Base-by-base conservation (phyloP, 2,329 filamentous ascomycete species). In the Penicillium brevicompactum region DNA sequence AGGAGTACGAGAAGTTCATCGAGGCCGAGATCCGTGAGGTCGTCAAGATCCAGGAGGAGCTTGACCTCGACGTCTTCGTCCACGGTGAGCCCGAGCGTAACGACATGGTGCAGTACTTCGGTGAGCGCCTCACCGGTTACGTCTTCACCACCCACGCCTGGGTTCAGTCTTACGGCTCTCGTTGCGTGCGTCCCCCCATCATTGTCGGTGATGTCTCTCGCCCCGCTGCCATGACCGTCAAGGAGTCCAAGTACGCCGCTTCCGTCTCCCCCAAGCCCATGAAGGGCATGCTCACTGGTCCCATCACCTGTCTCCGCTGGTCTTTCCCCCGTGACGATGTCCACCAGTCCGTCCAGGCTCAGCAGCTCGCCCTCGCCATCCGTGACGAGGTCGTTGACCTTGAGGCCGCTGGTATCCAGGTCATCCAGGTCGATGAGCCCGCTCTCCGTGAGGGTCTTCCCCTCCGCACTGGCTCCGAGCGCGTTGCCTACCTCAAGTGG, bases 41-140 rank as follows among this genome's bases (percentile, higher is more conserved):
- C 74, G 86, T 99, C 80, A 90, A 92, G 84, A 90, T 97, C 78
- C 94, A 99, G 83, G 92, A 97, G 72, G 94, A 97, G 83, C 92
- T 99, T 72, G 92, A 87, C 78, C 88, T 99, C 52, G 94, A 99
- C 70, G 94, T 99, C 77, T 91, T 90, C 75, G 94, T 99, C 64
- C 94, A 99, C 84, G 94, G 94, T 76, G 94, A 99, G 86, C 94
- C 94, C 58, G 94, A 99, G 87, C 92, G 94, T 78, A 99, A 99
- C 83, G 94, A 99, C 87, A 99, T 99, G 94, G 94, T 99, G 51
- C 94, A 99, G 82, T 99, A 97, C 88, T 99, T 99, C 70, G 94
- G 94, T 80, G 94, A 99, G 87, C 90, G 91, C 73, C 85, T 99
- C 62, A 87, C 95, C 71, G 94, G 94, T 73, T 99, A 97, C 78